These are phyloP conservation scores for Aphanocladium album DNA, from an alignment of 2,329 filamentous ascomycete species.

Conservation along the genomic window DNA sequence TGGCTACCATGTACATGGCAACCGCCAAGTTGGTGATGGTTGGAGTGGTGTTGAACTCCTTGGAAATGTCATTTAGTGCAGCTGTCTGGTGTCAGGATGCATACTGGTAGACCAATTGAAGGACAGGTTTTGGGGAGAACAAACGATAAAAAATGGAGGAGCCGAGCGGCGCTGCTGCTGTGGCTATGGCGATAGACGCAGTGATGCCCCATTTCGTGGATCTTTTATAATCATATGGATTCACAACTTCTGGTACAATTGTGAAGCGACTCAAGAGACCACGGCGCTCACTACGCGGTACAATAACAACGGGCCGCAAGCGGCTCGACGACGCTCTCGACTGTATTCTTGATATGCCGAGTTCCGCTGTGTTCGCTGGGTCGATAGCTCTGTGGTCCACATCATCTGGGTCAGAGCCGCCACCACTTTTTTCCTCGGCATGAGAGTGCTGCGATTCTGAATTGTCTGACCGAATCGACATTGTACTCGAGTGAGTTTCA, in stretches of 20 bases:
- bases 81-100: background rate
- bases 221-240: slow-evolving; percentile 67
- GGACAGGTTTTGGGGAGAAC: slow-evolving; percentile 28
- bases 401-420: background rate
- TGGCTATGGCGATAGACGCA: slow-evolving; percentile 69
- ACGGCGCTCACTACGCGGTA: slow-evolving; percentile 50
- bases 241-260: slow-evolving; percentile 72
- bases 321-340: slow-evolving; percentile 7
- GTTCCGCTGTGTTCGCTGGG: background rate
- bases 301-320: slow-evolving; percentile 22
- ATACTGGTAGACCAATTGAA: too few relatives aligned
- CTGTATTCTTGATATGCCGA: background rate
- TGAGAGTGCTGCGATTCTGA: background rate
- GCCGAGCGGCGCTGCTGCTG: slow-evolving; percentile 73
- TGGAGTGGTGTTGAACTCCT: background rate
- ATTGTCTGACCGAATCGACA: background rate
- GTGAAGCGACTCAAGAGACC: slow-evolving; percentile 68
- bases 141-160: slow-evolving; percentile 78
- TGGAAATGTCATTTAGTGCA: background rate
- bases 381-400: background rate
- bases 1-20: slow-evolving; percentile 52
- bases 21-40: slow-evolving; percentile 11
- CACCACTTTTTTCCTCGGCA: background rate
- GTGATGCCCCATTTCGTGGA: slow-evolving; percentile 83
- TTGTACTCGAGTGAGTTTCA: background rate